Percentiles rank a stretch among this genome's conserved stretches.
Evolutionary conservation across 2,329 filamentous ascomycete genomes (phyloP).

Genomic region (Phialophora macrospora): DNA sequence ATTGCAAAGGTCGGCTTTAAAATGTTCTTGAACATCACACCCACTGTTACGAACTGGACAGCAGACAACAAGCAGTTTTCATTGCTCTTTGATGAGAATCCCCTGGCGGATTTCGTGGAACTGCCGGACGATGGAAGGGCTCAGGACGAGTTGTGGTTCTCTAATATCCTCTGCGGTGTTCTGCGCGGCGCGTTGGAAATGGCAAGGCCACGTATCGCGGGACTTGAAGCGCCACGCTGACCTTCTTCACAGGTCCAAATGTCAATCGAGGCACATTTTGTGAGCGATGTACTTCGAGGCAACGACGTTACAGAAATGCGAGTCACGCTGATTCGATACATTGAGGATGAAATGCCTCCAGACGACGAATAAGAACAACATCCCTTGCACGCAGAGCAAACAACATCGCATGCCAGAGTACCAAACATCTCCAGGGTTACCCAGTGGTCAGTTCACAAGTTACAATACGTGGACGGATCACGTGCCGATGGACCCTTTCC

Average conservation of each 20-base stretch:
- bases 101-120: slow-evolving; percentile 95
- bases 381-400: background rate
- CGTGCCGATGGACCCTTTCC: slow-evolving; percentile 14
- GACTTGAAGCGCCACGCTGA: slow-evolving; percentile 24
- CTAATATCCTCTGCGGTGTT: slow-evolving; percentile 94
- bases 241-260: slow-evolving; percentile 71
- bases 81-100: slow-evolving; percentile 94
- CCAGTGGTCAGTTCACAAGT: background rate
- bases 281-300: slow-evolving; percentile 88
- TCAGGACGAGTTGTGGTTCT: slow-evolving; percentile 98
- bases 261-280: slow-evolving; percentile 96
- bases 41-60: slow-evolving; percentile 92
- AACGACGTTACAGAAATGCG: slow-evolving; percentile 98
- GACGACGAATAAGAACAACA: slow-evolving; percentile 76
- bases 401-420: background rate
- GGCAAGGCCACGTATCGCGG: slow-evolving; percentile 59
- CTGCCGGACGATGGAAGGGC: slow-evolving; percentile 92
- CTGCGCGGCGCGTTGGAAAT: slow-evolving; percentile 91
- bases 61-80: slow-evolving; percentile 96
- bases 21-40: slow-evolving; percentile 97
- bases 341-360: slow-evolving; percentile 95
- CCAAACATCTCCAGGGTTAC: background rate
- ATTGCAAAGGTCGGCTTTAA: slow-evolving; percentile 85
- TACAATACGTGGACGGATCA: background rate
- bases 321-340: slow-evolving; percentile 87